These are phyloP conservation scores for Stentor roeselii DNA, from an alignment of 73 alveolate species.

Conservation along the genomic window DNA sequence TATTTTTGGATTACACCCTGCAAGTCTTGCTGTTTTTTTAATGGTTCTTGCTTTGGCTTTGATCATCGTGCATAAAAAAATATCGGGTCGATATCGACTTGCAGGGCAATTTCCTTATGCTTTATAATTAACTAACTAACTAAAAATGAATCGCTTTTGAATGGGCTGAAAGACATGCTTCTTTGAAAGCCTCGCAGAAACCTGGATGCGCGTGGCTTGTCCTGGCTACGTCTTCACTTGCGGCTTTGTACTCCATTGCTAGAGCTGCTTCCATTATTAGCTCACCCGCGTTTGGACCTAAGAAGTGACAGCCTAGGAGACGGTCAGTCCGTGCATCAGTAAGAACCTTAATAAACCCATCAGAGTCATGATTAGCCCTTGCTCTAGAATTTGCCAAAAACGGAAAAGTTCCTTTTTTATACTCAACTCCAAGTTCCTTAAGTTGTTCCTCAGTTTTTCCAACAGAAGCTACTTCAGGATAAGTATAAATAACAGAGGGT, in stretches of 20 bases:
- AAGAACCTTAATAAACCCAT: constrained; percentile 86
- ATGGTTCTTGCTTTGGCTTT: too few relatives aligned
- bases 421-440: constrained; percentile 68
- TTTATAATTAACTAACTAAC: not conserved
- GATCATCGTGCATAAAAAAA: too few relatives aligned
- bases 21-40: too few relatives aligned
- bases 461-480: constrained; percentile 94
- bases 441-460: constrained; percentile 94
- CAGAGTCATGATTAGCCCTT: constrained; percentile 88
- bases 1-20: too few relatives aligned
- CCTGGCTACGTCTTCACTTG: constrained; percentile 94
- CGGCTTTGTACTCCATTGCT: constrained; percentile 96
- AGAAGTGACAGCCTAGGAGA: constrained; percentile 82
- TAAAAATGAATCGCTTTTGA: constrained; percentile 81
- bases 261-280: constrained; percentile 90
- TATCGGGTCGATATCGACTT: too few relatives aligned
- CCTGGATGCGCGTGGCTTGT: constrained; percentile 98
- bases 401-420: constrained; percentile 89
- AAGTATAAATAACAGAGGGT: constrained; percentile 88
- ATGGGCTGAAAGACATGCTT: constrained; percentile 91
- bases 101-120: too few relatives aligned
- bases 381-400: constrained; percentile 94
- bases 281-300: constrained; percentile 95
- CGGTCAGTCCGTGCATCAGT: constrained; percentile 79
- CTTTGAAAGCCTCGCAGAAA: constrained; percentile 88